Evolutionary conservation across 768 basidiomycete genomes (phyloP).

Genomic region (Lactifluus pinguis): DNA sequence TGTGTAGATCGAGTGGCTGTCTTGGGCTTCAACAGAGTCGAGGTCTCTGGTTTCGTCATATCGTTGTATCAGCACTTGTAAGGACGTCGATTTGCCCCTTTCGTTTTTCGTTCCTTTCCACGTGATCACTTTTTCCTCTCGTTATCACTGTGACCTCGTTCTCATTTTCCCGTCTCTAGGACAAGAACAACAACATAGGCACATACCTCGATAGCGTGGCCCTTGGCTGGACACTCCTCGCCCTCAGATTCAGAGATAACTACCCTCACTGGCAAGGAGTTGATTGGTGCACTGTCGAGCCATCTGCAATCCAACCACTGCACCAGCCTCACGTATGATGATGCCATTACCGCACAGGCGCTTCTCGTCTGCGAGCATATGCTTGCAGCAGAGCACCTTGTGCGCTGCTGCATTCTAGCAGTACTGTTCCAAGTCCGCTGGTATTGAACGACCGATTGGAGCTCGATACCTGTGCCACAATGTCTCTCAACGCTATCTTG

Average conservation of each 20-base stretch:
- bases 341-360: not conserved
- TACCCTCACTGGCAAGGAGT: constrained; percentile 7
- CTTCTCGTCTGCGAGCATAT: constrained; percentile 6
- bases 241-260: constrained; percentile 2
- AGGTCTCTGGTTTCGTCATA: no score
- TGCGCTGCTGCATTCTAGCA: constrained; percentile 4
- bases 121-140: no score
- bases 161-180: no score
- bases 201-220: constrained; percentile 5
- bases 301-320: constrained; percentile 2
- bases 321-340: not conserved
- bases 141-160: no score
- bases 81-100: no score
- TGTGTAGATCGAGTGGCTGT: no score
- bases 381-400: constrained; percentile 1
- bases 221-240: constrained; percentile 10
- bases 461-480: not conserved
- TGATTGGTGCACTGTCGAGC: not conserved
- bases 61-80: no score
- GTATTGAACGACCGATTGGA: not conserved
- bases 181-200: not conserved
- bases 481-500: not conserved
- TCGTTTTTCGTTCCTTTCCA: no score
- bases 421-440: not conserved
- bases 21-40: no score